These are phyloP conservation scores for Echinochloa phyllopogon DNA, from an alignment of 176 grass and related monocot species.

Conservation along the genomic window DNA sequence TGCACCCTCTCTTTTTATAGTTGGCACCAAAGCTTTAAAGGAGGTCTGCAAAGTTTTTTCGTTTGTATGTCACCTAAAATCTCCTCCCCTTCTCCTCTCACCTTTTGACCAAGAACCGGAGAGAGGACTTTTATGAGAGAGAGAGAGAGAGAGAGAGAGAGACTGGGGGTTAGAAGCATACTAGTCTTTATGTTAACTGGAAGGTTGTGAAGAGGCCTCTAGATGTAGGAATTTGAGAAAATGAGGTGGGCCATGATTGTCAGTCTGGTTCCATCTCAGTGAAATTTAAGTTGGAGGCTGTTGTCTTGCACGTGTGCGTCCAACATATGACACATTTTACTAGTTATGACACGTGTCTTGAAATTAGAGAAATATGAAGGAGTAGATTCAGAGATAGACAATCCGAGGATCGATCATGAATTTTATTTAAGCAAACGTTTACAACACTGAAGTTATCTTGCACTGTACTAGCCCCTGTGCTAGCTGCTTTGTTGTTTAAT, in stretches of 20 bases:
- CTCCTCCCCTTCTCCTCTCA: conserved; percentile 25
- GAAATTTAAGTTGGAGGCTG: not conserved
- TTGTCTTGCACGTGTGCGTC: not conserved
- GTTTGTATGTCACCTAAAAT: conserved; percentile 60
- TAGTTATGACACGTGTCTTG: not conserved
- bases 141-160: not conserved
- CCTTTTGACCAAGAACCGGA: conserved; percentile 59
- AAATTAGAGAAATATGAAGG: not conserved
- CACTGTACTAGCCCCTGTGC: too few species aligned
- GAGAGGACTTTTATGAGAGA: conserved; percentile 39
- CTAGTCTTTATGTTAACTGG: conserved; percentile 24
- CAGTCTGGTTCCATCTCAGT: not conserved
- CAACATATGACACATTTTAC: not conserved
- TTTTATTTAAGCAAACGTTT: not conserved
- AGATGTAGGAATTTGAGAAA: not conserved
- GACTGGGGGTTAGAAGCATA: not conserved
- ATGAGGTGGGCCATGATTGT: not conserved
- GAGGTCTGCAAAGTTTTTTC: conserved; percentile 51
- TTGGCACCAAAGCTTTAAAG: conserved; percentile 42
- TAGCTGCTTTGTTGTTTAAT: too few species aligned
- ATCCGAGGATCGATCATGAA: not conserved
- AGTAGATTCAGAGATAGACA: too few species aligned
- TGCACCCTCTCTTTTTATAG: conserved; percentile 50
- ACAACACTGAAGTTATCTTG: not conserved
- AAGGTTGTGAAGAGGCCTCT: conserved; percentile 18